phyloP scores from a whole-genome alignment of 768 basidiomycete genomes.

The Phlegmacium glaucopus region DNA sequence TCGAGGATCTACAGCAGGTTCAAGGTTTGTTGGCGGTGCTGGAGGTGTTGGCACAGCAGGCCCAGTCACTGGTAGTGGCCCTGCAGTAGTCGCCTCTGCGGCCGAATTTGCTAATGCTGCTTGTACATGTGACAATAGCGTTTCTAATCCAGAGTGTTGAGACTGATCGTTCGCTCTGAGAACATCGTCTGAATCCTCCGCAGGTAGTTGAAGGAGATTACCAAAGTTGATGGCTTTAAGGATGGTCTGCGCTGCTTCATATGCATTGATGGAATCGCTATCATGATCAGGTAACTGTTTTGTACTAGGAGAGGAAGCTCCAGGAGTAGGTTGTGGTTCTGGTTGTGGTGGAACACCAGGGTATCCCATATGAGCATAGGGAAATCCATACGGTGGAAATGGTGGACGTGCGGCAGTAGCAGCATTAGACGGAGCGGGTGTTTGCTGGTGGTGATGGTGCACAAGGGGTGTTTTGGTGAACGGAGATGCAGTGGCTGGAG shows the following conservation, averaged over 20 bases:
- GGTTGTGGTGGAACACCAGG: slow-evolving; percentile 22
- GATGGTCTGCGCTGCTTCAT: slow-evolving; percentile 77
- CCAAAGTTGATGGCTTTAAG: slow-evolving; percentile 76
- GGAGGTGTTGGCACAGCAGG: slow-evolving; percentile 1
- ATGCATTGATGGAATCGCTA: slow-evolving; percentile 54
- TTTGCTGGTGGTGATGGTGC: slow-evolving; percentile 34
- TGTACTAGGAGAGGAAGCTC: slow-evolving; percentile 8
- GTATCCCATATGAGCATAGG: slow-evolving; percentile 22
- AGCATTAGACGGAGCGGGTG: slow-evolving; percentile 13
- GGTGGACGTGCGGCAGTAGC: slow-evolving; percentile 30
- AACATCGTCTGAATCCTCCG: slow-evolving; percentile 24
- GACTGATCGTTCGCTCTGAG: slow-evolving; percentile 1
- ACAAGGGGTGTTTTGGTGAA: slow-evolving; percentile 58
- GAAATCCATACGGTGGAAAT: slow-evolving; percentile 38
- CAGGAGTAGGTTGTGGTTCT: slow-evolving; percentile 12
- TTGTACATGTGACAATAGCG: slow-evolving; percentile 27
- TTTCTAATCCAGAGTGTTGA: slow-evolving; percentile 16
- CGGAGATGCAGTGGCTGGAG: slow-evolving; percentile 40
- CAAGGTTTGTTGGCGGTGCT: neutral
- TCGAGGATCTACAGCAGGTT: slow-evolving; percentile 30
- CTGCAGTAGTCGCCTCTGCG: slow-evolving; percentile 2
- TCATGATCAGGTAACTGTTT: slow-evolving; percentile 22
- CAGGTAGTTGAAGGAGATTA: slow-evolving; percentile 40
- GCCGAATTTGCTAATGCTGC: slow-evolving; percentile 20
- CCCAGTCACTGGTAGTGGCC: slow-evolving; percentile 1